Conservation (phyloP, 257 asterid species). For the Euphrasia confusa region DNA sequence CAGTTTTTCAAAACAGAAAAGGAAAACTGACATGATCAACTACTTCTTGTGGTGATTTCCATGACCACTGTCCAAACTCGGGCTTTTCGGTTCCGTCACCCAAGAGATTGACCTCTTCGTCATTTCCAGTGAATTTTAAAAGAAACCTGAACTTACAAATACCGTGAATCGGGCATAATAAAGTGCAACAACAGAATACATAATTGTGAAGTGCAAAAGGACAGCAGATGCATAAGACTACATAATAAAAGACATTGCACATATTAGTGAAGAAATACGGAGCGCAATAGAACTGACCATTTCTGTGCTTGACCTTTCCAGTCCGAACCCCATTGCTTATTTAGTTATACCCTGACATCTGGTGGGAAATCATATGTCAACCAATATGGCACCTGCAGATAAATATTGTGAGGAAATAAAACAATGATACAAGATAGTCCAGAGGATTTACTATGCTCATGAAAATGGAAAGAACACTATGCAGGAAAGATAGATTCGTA, state of each 20-base stretch:
- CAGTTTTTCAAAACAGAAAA: not conserved
- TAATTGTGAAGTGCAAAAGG: not conserved
- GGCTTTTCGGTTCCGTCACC: slow-evolving; percentile 95
- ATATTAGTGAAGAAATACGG: slow-evolving; percentile 7
- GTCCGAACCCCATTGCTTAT: slow-evolving; percentile 85
- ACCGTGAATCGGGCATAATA: not conserved
- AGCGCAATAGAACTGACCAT: slow-evolving; percentile 46
- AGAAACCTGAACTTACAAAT: slow-evolving; percentile 53
- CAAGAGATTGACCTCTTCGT: slow-evolving; percentile 81
- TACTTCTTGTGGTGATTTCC: slow-evolving; percentile 79
- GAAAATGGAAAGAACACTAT: not conserved
- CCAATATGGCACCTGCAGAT: slow-evolving; percentile 80
- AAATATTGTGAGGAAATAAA: slow-evolving; percentile 20
- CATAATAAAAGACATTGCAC: not conserved
- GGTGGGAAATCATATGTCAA: slow-evolving; percentile 94
- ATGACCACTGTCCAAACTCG: slow-evolving; percentile 93
- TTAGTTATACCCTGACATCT: slow-evolving; percentile 69
- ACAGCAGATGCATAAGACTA: not conserved
- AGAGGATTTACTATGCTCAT: slow-evolving; percentile 2
- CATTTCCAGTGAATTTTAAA: slow-evolving; percentile 74
- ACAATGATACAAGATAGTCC: slow-evolving; percentile 7
- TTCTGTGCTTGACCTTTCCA: slow-evolving; percentile 99
- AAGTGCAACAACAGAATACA: not conserved
- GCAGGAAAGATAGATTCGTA: not conserved
- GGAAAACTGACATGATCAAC: slow-evolving; percentile 50